Percentiles rank a stretch among this genome's conserved stretches.
Evolutionary conservation across 2,329 filamentous ascomycete species (phyloP).

Genomic region (Aspergillus fijiensis): DNA sequence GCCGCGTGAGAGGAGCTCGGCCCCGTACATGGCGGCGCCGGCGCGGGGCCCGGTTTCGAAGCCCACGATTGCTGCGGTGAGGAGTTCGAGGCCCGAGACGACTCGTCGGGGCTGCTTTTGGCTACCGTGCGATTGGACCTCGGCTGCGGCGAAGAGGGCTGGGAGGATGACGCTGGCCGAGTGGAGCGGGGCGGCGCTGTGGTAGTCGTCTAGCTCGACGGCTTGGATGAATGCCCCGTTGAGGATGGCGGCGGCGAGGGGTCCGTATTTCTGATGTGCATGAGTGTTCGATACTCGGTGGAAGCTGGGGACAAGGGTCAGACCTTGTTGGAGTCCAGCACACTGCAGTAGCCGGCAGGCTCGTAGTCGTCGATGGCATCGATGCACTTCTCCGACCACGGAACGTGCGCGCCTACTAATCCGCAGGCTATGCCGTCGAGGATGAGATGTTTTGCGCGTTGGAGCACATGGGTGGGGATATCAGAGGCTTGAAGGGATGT

Average conservation of each 20-base stretch:
- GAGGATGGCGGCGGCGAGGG: slow-evolving; percentile 42
- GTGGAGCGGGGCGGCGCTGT: slow-evolving; percentile 43
- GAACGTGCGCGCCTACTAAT: slow-evolving; percentile 42
- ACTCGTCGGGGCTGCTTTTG: background rate
- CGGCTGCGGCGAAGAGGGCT: slow-evolving; percentile 39
- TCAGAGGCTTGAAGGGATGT: slow-evolving; percentile 15
- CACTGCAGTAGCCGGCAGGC: slow-evolving; percentile 24
- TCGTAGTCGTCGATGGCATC: slow-evolving; percentile 34
- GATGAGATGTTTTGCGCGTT: slow-evolving; percentile 44
- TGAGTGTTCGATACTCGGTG: background rate
- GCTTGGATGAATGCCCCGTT: slow-evolving; percentile 48
- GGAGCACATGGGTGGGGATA: slow-evolving; percentile 34
- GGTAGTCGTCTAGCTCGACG: slow-evolving; percentile 48
- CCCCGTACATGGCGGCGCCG: slow-evolving; percentile 39
- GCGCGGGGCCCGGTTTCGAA: slow-evolving; percentile 43
- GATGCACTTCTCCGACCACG: slow-evolving; percentile 43
- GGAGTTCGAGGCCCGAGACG: slow-evolving; percentile 31
- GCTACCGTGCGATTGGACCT: background rate
- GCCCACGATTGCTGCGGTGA: slow-evolving; percentile 41
- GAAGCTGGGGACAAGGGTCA: too few relatives aligned
- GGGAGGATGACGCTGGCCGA: slow-evolving; percentile 41
- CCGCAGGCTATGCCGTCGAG: slow-evolving; percentile 47
- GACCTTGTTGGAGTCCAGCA: slow-evolving; percentile 19
- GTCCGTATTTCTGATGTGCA: slow-evolving; percentile 20
- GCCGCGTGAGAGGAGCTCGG: slow-evolving; percentile 39